A percentile compares a stretch with the other conserved stretches of the same genome.
phyloP scores from a whole-genome alignment of 2,329 filamentous ascomycete species.

The Colletotrichum sp. region DNA sequence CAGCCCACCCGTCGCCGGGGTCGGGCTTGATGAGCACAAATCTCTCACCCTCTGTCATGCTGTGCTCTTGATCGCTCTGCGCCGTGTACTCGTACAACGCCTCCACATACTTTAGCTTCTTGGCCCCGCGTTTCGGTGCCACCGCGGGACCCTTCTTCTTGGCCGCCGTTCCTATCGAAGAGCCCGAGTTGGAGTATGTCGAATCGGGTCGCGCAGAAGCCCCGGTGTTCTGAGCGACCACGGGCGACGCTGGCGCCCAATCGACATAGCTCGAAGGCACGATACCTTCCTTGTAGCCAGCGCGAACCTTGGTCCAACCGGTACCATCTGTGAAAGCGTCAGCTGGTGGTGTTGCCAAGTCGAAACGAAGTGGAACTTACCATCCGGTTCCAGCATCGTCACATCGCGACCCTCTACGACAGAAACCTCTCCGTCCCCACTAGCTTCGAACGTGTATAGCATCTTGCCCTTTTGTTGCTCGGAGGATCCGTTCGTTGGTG shows the following conservation, averaged over 20 bases:
- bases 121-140: constrained; percentile 86
- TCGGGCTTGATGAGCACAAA: constrained; percentile 91
- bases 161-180: constrained; percentile 59
- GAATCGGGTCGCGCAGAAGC: constrained; percentile 69
- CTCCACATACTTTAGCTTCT: constrained; percentile 92
- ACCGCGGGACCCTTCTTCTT: constrained; percentile 94
- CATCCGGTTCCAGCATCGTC: constrained; percentile 81
- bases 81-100: constrained; percentile 92
- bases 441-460: constrained; percentile 86
- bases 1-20: constrained; percentile 92
- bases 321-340: constrained; percentile 70
- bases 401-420: constrained; percentile 83
- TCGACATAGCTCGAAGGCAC: constrained; percentile 90
- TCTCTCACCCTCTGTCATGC: constrained; percentile 87
- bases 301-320: constrained; percentile 88
- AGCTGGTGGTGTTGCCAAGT: background rate
- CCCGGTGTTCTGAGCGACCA: constrained; percentile 49
- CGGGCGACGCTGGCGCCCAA: constrained; percentile 52
- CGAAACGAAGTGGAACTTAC: constrained; percentile 56
- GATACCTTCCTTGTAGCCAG: constrained; percentile 78
- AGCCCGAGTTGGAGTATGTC: constrained; percentile 78
- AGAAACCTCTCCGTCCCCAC: constrained; percentile 79
- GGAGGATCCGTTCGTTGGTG: constrained; percentile 46
- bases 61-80: constrained; percentile 85
- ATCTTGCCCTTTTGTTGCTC: constrained; percentile 80